These are phyloP conservation scores for Macrolepiota fuliginosa DNA, from an alignment of 768 basidiomycete genomes.

Conservation along the genomic window DNA sequence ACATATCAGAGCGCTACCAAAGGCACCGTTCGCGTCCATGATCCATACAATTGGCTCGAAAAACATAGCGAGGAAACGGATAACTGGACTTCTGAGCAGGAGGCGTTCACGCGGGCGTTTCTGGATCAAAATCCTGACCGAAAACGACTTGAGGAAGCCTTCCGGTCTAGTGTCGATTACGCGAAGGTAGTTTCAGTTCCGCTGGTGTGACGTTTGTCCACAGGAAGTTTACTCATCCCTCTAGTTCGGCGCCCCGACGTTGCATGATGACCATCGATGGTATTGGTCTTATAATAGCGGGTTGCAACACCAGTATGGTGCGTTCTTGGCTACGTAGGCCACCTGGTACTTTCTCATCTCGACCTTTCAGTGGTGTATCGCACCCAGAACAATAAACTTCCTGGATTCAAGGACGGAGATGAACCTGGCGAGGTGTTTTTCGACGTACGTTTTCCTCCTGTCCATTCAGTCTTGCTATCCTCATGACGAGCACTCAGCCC, in stretches of 20 bases:
- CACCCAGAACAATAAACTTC: conserved; percentile 50
- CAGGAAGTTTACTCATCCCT: background rate
- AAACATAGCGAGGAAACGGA: conserved; percentile 60
- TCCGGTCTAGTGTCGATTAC: conserved; percentile 44
- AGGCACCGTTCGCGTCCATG: conserved; percentile 61
- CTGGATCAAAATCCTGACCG: conserved; percentile 65
- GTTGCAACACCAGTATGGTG: conserved; percentile 63
- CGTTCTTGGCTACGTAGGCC: background rate
- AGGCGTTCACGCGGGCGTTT: conserved; percentile 53
- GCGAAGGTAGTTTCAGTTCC: conserved; percentile 31
- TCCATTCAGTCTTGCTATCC: conserved; percentile 8
- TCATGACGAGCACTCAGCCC: conserved; percentile 38
- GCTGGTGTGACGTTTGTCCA: background rate
- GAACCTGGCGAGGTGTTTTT: conserved; percentile 72
- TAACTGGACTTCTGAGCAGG: conserved; percentile 61
- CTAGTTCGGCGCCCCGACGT: conserved; percentile 61
- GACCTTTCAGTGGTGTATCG: conserved; percentile 53
- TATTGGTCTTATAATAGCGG: conserved; percentile 84
- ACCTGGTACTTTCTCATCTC: conserved; percentile 3
- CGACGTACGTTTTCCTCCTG: conserved; percentile 45
- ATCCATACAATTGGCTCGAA: conserved; percentile 80
- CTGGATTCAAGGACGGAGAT: conserved; percentile 45
- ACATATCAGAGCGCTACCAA: conserved; percentile 61
- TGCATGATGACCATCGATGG: conserved; percentile 69
- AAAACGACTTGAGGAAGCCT: conserved; percentile 53